A percentile compares a stretch with the other conserved stretches of the same genome.
Evolutionary conservation across 2,329 filamentous ascomycete genomes (phyloP).

Genomic region (Penicillium sp.): DNA sequence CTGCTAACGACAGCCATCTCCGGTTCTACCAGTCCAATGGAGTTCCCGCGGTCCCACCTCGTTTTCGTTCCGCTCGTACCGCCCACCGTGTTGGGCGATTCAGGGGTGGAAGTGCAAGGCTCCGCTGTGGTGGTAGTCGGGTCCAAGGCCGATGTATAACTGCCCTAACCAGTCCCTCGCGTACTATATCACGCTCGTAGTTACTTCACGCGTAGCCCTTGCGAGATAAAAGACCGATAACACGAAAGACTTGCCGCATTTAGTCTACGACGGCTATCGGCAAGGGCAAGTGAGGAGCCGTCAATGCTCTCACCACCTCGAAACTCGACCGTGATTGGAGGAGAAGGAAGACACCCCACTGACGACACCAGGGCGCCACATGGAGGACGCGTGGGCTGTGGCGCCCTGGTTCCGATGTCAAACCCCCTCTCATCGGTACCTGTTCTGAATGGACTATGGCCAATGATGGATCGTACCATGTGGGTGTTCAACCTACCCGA

Average conservation of each 20-base stretch:
- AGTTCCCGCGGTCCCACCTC: neutral
- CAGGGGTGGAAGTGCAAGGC: neutral
- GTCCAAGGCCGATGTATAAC: neutral
- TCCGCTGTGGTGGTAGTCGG: neutral
- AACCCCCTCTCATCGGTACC: neutral
- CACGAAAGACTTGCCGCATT: neutral
- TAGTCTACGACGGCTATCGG: neutral
- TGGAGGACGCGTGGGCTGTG: neutral
- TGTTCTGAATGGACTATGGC: neutral
- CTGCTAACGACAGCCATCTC: too few species aligned
- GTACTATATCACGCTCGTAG: too few species aligned
- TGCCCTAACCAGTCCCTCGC: neutral
- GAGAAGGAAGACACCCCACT: neutral
- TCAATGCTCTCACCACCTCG: neutral
- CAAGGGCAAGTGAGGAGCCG: neutral
- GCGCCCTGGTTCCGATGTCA: neutral
- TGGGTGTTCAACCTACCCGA: neutral
- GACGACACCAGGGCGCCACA: neutral
- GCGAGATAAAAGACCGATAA: too few species aligned
- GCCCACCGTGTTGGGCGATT: neutral
- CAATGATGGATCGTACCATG: neutral
- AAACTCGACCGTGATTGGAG: neutral
- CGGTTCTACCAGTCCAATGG: too few species aligned
- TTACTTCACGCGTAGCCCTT: too few species aligned
- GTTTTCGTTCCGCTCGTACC: constrained; percentile 4